Percentiles rank a stretch among this genome's conserved stretches.
Evolutionary conservation across 495 filamentous ascomycete genomes (phyloP).

Genomic region (Bryoglossum gracile): DNA sequence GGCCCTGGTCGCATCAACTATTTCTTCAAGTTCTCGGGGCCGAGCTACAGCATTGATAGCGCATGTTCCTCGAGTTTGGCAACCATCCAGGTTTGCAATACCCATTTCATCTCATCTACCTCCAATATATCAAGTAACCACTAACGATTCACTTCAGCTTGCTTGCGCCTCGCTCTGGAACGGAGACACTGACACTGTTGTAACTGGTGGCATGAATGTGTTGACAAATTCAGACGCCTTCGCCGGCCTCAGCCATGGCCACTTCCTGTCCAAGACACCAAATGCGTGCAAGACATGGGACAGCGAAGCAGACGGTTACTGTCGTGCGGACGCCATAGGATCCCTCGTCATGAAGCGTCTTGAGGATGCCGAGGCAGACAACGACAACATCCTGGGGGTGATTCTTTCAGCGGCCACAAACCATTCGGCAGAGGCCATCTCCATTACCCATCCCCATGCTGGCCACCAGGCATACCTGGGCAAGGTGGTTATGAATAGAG

Average conservation of each 20-base stretch:
- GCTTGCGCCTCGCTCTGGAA: slow-evolving; percentile 74
- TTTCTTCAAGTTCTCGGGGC: slow-evolving; percentile 82
- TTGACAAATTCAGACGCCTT: slow-evolving; percentile 81
- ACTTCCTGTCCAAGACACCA: slow-evolving; percentile 40
- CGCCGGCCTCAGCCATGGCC: slow-evolving; percentile 60
- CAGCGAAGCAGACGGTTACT: slow-evolving; percentile 59
- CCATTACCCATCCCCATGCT: slow-evolving; percentile 73
- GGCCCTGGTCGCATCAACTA: slow-evolving; percentile 74
- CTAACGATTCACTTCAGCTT: too few species aligned
- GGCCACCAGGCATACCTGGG: slow-evolving; percentile 60
- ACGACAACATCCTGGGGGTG: slow-evolving; percentile 64
- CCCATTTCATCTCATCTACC: too few species aligned
- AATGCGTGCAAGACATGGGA: slow-evolving; percentile 39
- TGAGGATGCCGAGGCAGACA: slow-evolving; percentile 65
- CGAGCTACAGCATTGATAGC: slow-evolving; percentile 74
- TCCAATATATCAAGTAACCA: too few species aligned
- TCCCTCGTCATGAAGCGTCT: slow-evolving; percentile 66
- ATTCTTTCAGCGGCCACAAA: slow-evolving; percentile 62
- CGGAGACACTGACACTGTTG: slow-evolving; percentile 37
- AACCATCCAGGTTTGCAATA: slow-evolving; percentile 59
- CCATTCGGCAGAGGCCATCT: slow-evolving; percentile 66
- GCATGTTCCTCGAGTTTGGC: slow-evolving; percentile 73
- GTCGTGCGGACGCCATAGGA: slow-evolving; percentile 63
- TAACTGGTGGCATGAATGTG: slow-evolving; percentile 71
- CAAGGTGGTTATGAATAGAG: slow-evolving; percentile 55